phyloP scores from a whole-genome alignment of 768 basidiomycete genomes.

The Suillus americanus region DNA sequence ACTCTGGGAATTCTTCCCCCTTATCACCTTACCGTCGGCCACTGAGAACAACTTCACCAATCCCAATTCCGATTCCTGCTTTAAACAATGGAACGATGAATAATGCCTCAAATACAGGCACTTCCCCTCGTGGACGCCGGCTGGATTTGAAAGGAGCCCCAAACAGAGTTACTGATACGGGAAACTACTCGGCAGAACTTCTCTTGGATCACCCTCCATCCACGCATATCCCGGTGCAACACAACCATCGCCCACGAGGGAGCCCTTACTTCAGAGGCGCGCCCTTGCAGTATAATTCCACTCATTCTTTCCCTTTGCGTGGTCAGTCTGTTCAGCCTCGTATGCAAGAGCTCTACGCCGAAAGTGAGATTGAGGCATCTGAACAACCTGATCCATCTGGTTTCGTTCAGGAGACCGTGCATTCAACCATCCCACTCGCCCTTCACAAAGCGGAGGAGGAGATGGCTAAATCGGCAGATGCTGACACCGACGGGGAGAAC shows the following conservation, averaged over 20 bases:
- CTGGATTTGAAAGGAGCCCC: constrained; percentile 29
- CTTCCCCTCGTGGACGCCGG: constrained; percentile 35
- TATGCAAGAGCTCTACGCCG: constrained; percentile 48
- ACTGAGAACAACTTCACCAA: constrained; percentile 45
- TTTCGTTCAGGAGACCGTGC: constrained; percentile 59
- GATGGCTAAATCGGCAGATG: constrained; percentile 15
- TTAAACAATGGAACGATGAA: constrained; percentile 38
- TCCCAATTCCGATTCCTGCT: constrained; percentile 45
- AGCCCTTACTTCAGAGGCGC: constrained; percentile 35
- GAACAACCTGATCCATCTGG: constrained; percentile 29
- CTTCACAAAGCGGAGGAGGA: constrained; percentile 38
- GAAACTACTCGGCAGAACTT: constrained; percentile 38
- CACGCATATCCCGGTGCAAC: constrained; percentile 41
- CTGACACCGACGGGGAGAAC: constrained; percentile 15
- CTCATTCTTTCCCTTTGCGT: constrained; percentile 39
- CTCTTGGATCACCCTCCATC: constrained; percentile 43
- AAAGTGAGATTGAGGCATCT: constrained; percentile 32
- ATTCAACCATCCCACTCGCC: constrained; percentile 61
- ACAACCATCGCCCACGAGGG: constrained; percentile 33
- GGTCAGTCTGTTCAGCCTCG: constrained; percentile 37
- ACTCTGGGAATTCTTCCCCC: constrained; percentile 40
- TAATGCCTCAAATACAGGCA: constrained; percentile 34
- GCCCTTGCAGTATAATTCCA: constrained; percentile 41
- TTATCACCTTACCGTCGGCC: constrained; percentile 41
- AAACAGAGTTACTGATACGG: constrained; percentile 24